phyloP scores from a whole-genome alignment of 2,329 filamentous ascomycete species.

The Pleochaeta shiraiana region DNA sequence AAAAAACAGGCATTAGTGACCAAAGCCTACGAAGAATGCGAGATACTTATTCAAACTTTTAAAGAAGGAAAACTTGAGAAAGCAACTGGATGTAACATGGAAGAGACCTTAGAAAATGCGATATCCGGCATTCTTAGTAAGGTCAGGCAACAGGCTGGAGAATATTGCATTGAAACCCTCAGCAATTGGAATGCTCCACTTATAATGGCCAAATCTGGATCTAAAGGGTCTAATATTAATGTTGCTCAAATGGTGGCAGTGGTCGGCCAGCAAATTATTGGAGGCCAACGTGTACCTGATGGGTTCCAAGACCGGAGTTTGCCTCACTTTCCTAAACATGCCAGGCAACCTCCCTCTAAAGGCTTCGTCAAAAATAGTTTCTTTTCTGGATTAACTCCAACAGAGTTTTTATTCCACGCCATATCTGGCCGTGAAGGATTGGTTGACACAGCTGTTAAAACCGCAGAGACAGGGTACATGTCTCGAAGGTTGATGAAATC shows the following conservation, averaged over 20 bases:
- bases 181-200: conserved; percentile 83
- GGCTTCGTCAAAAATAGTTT: conserved; percentile 97
- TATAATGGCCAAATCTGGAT: conserved; percentile 94
- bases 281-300: conserved; percentile 75
- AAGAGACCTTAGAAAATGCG: conserved; percentile 74
- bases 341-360: conserved; percentile 79
- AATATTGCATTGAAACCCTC: conserved; percentile 72
- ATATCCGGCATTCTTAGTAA: conserved; percentile 83
- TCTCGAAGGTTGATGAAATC: conserved; percentile 96
- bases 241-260: conserved; percentile 97
- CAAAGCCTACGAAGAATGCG: conserved; percentile 58
- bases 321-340: conserved; percentile 88
- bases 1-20: conserved; percentile 59
- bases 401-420: conserved; percentile 94
- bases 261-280: conserved; percentile 96
- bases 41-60: conserved; percentile 63
- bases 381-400: conserved; percentile 74
- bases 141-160: conserved; percentile 77
- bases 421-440: conserved; percentile 97
- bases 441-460: conserved; percentile 97
- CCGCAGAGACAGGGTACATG: conserved; percentile 98
- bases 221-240: conserved; percentile 94
- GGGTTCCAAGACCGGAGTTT: conserved; percentile 91
- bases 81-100: conserved; percentile 72
- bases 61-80: conserved; percentile 66